Conservation (phyloP, 371 early-diverging fungal genomes). For the Cladochytrium tenue region DNA sequence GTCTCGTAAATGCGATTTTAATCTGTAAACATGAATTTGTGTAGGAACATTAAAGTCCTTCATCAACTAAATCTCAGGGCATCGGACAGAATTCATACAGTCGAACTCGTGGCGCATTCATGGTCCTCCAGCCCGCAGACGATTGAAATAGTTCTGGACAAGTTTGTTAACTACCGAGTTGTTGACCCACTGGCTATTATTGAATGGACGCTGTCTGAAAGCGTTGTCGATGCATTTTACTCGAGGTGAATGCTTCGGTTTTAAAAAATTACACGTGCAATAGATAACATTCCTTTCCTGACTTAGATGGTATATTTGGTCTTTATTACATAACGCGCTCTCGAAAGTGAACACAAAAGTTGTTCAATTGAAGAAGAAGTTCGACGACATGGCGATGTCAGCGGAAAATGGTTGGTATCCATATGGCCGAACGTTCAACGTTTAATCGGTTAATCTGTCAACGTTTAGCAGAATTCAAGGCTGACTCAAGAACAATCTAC, state of each 20-base stretch:
- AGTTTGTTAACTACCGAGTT: slow-evolving; percentile 88
- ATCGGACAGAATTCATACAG: slow-evolving; percentile 65
- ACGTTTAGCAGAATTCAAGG: no score
- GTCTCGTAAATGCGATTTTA: no score
- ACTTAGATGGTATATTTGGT: slow-evolving; percentile 64
- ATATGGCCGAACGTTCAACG: no score
- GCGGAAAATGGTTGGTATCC: slow-evolving; percentile 1
- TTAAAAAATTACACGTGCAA: background rate
- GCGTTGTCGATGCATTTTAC: slow-evolving; percentile 2
- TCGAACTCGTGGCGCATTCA: slow-evolving; percentile 74
- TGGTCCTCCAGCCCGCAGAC: slow-evolving; percentile 80
- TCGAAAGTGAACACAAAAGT: slow-evolving; percentile 82
- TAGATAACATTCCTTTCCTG: background rate
- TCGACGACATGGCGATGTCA: slow-evolving; percentile 32
- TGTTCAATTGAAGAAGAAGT: slow-evolving; percentile 63
- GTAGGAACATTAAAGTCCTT: slow-evolving; percentile 69
- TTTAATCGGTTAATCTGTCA: no score
- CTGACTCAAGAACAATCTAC: slow-evolving; percentile 62
- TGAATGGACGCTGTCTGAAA: slow-evolving; percentile 65
- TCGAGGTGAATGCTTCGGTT: slow-evolving; percentile 1
- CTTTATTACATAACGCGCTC: slow-evolving; percentile 75
- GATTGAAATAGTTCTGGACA: slow-evolving; percentile 84
- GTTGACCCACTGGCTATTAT: slow-evolving; percentile 81
- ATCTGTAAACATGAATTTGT: no score
- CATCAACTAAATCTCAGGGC: slow-evolving; percentile 61